Evolutionary conservation across 257 asterid genomes (phyloP).

Genomic region (Knoxia roxburghii): DNA sequence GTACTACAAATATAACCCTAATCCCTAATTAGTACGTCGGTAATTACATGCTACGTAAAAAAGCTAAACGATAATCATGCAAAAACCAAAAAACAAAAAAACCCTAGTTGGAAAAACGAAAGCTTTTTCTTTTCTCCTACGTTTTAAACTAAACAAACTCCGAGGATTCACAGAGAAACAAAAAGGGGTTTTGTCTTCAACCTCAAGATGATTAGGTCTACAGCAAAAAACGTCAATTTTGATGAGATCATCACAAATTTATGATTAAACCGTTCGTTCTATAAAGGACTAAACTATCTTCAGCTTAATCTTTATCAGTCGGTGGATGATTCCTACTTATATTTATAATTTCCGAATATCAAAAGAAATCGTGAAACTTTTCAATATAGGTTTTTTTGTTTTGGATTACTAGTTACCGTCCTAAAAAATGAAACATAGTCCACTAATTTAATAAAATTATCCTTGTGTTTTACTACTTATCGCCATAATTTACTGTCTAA

Average conservation of each 20-base stretch:
- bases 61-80: background rate
- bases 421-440: too few species aligned
- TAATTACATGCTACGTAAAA: background rate
- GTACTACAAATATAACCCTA: slow-evolving; percentile 12
- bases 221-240: slow-evolving; percentile 4
- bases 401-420: too few species aligned
- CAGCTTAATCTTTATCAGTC: background rate
- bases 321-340: too few species aligned
- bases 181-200: background rate
- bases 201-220: background rate
- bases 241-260: slow-evolving; percentile 11
- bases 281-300: slow-evolving; percentile 1
- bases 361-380: slow-evolving; percentile 16
- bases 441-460: too few species aligned
- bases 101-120: slow-evolving; percentile 12
- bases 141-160: background rate
- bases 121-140: too few species aligned
- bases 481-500: too few species aligned
- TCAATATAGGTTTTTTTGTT: slow-evolving; percentile 17
- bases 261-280: background rate
- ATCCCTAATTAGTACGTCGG: background rate
- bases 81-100: background rate
- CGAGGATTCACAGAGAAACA: background rate
- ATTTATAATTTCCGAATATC: slow-evolving; percentile 6
- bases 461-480: too few species aligned